Base-by-base conservation (phyloP, 108 stramenopile species). In the Conticribra guillardii region DNA sequence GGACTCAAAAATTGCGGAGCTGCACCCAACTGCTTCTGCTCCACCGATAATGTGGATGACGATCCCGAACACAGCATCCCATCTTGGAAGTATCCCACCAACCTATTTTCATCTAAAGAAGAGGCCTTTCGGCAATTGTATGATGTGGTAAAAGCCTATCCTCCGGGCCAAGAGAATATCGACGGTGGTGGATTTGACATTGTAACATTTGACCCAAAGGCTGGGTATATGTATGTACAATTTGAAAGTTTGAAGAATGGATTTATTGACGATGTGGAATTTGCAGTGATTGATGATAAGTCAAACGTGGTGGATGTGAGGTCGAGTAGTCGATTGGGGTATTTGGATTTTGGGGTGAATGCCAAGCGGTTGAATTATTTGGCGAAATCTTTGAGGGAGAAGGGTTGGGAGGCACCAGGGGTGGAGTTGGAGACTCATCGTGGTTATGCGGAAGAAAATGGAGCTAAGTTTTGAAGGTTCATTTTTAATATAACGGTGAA, bases 141-240 rank as follows among this genome's bases (percentile, higher is more conserved):
- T 45, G 69, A 80, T 4, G 89, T 84, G 3, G 48, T 96, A 22
- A 63, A 81, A 47, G 71, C 76, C 0, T 96, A 96, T 69, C 26
- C 79, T 44, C 91, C 91, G 3, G 92, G 91, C 55, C 91, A 93
- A 76, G 41, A 69, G 0, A 84, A 87, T 50, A 82, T 96, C 63
- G 94, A 96, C 71, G 91, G 91, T 50, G 94, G 94, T 53, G 94
- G 94, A 30, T 96, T 96, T 67, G 73, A 91, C 58, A 85, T 93
- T 55, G 68, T 87, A 19, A 89, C 85, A 9, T 74, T 57, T 60
- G 84, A 95, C 58, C 71, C 87, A 1, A 70, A 82, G 44, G 76
- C 78, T 46, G 89, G 86, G 32, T 96, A 93, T 64, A 80, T 89
- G 0, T 91, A 88, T 61, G 83, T 81, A 5, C 91, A 89, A 64